Base-by-base conservation (phyloP, 2,329 filamentous ascomycete species). In the Bipolaris cookei region DNA sequence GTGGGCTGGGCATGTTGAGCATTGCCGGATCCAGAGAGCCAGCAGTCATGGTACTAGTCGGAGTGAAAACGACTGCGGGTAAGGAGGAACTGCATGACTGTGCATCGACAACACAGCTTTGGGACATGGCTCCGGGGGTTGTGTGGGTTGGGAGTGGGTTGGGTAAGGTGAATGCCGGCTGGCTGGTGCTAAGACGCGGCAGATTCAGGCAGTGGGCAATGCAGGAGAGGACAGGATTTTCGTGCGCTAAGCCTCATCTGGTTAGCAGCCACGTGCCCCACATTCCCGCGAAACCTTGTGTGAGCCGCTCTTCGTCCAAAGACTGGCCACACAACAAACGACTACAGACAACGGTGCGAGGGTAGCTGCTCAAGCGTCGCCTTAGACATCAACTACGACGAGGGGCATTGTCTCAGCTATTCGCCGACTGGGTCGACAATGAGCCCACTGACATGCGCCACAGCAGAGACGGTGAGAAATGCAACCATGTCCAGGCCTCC, bases 161-260 rank as follows among this genome's bases (percentile, higher is more conserved):
- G 23, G 7, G 43, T 25, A 34, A 13, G n/a, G 18, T 35, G 20
- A 13, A 8, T 52, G 48, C 32, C n/a, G 34, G 45, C 23, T 49
- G 34, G 28, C 14, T n/a, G 20, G 16, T 25, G 43, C 52, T 16
- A 23, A 30, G 52, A 43, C 18, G 37, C 45, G 52, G 45, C 39
- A 41, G 38, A 25, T 39, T 16, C 52, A 38, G 45, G 43, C 32
- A 5, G 42, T 14, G 34, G 45, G 43, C 32, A 7, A 52, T n/a
- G 47, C 41, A 46, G 47, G 34, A 43, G 39, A 34, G 23, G 48
- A 6, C 41, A 39, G 21, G 41, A 52, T 56, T 52, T 56, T 52
- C 41, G 39, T 41, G 13, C 4, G 18, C 41, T 42, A 56, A 10
- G 3, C 18, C 14, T 2, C 2, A 28, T 3, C 2, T 4, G 41